phyloP scores from a whole-genome alignment of 176 grass and related monocot species.

The Cenchrus fungigraminus region DNA sequence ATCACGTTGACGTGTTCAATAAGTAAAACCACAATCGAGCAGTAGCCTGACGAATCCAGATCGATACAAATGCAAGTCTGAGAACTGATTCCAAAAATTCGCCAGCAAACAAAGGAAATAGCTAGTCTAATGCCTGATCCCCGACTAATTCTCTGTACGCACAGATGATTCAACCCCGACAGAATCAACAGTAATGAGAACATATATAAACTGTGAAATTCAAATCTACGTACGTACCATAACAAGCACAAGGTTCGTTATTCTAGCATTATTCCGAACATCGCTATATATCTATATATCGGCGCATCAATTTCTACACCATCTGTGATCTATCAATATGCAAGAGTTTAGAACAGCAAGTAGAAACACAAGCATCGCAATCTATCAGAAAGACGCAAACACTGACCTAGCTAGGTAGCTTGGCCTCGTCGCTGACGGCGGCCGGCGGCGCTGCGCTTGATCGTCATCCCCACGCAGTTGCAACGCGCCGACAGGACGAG shows the following conservation, averaged over 20 bases:
- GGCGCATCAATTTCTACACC: neutral
- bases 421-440: neutral
- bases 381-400: neutral
- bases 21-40: neutral
- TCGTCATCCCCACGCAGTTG: conserved; percentile 24
- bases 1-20: neutral
- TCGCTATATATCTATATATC: neutral
- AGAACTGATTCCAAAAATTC: neutral
- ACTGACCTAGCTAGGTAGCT: neutral
- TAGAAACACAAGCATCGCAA: neutral
- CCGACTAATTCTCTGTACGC: neutral
- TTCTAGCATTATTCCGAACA: neutral
- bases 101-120: neutral
- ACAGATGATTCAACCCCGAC: neutral
- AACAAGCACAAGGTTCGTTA: neutral
- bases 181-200: neutral
- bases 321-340: neutral
- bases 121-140: neutral
- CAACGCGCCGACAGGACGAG: neutral
- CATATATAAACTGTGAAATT: neutral
- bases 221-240: neutral
- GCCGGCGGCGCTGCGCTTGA: neutral
- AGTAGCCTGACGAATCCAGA: neutral
- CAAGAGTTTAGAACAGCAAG: neutral
- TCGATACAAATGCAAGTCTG: neutral